phyloP scores from a whole-genome alignment of 371 early-diverging fungal species.

The Mucor plumbeus region DNA sequence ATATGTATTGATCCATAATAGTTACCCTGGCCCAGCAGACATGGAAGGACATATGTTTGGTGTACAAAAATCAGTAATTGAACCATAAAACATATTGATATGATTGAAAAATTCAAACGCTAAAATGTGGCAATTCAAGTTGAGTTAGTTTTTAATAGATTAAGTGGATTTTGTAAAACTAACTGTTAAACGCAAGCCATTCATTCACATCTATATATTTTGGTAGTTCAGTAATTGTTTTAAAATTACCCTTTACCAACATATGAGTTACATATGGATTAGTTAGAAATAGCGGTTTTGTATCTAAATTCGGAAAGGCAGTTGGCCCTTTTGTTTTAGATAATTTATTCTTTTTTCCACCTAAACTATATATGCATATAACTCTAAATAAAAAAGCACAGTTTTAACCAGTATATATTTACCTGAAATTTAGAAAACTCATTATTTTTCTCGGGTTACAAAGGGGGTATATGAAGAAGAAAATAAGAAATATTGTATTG shows the following conservation, averaged over 20 bases:
- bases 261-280: slow-evolving; percentile 79
- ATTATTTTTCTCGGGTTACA: slow-evolving; percentile 14
- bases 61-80: slow-evolving; percentile 91
- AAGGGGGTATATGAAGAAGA: not conserved
- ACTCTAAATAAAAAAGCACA: no score
- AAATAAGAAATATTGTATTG: not conserved
- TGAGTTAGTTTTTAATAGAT: no score
- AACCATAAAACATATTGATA: slow-evolving; percentile 90
- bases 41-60: slow-evolving; percentile 81
- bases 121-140: slow-evolving; percentile 18
- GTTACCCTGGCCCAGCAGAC: slow-evolving; percentile 85
- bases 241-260: slow-evolving; percentile 91
- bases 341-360: slow-evolving; percentile 25
- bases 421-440: slow-evolving; percentile 47
- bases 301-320: slow-evolving; percentile 9
- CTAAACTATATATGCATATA: slow-evolving; percentile 14
- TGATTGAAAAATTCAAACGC: slow-evolving; percentile 95
- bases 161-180: not conserved
- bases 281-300: slow-evolving; percentile 76
- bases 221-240: slow-evolving; percentile 87
- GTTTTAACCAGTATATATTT: not conserved
- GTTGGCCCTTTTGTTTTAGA: slow-evolving; percentile 12
- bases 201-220: slow-evolving; percentile 91
- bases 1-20: not conserved
- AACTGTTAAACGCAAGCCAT: slow-evolving; percentile 94